Percentiles rank a stretch among this genome's conserved stretches.
These are phyloP conservation scores for Yamadazyma ubonensis DNA, from an alignment of 805 yeast species.

Conservation along the genomic window DNA sequence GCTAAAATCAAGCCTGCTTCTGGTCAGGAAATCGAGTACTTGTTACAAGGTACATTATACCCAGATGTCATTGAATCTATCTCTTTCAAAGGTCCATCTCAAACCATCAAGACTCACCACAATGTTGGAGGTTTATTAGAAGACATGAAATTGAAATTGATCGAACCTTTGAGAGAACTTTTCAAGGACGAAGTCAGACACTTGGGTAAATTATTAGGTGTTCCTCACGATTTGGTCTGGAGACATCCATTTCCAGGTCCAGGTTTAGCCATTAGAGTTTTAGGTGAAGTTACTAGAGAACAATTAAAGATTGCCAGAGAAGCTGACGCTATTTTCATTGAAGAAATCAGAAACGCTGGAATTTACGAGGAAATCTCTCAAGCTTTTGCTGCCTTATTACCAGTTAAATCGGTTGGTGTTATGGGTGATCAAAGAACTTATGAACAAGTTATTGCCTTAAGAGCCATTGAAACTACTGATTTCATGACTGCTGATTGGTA, in stretches of 20 bases:
- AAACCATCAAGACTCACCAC: conserved; percentile 98
- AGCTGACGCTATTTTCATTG: conserved; percentile 94
- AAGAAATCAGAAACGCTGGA: conserved; percentile 92
- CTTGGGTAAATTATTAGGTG: conserved; percentile 90
- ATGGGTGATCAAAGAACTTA: conserved; percentile 99
- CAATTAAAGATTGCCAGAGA: conserved; percentile 97
- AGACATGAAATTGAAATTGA: conserved; percentile 96
- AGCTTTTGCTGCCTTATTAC: conserved; percentile 95
- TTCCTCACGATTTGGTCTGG: conserved; percentile 97
- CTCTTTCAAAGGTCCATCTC: conserved; percentile 99
- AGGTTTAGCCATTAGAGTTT: conserved; percentile 96
- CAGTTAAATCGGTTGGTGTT: conserved; percentile 98
- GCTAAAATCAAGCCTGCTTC: conserved; percentile 84
- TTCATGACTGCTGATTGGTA: conserved; percentile 99
- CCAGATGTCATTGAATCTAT: conserved; percentile 99
- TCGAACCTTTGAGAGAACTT: conserved; percentile 97
- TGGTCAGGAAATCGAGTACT: conserved; percentile 86
- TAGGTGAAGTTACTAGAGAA: conserved; percentile 91
- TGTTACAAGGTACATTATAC: conserved; percentile 95
- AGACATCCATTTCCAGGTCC: conserved; percentile 99
- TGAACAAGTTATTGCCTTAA: conserved; percentile 97
- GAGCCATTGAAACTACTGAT: conserved; percentile 97
- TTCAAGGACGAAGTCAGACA: conserved; percentile 99
- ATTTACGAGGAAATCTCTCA: conserved; percentile 90
- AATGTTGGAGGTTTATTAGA: conserved; percentile 98